Conservation (phyloP, 345 rosid species). For the Excoecaria cochinchinensis region DNA sequence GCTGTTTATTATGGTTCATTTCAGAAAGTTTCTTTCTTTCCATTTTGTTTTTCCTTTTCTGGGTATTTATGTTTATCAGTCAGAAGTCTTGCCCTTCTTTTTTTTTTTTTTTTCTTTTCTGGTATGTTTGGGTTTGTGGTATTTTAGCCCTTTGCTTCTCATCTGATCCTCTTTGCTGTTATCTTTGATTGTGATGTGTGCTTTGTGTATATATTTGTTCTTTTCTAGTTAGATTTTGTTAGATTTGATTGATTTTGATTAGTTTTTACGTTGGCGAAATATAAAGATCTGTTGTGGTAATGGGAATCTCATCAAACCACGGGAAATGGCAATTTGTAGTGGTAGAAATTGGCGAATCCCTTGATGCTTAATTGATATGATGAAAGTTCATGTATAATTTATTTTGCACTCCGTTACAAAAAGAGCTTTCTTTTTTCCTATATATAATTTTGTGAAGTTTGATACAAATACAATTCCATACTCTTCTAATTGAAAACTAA, state of each 20-base stretch:
- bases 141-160: neutral
- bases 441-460: neutral
- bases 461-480: neutral
- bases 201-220: neutral
- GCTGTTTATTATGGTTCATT: neutral
- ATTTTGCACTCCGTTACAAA: too few relatives aligned
- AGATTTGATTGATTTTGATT: neutral
- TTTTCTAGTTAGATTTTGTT: neutral
- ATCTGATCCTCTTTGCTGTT: neutral
- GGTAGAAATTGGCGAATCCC: neutral
- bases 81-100: too few relatives aligned
- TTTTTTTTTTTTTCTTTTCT: too few relatives aligned
- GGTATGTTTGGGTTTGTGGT: neutral
- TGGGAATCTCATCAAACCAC: neutral
- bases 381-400: neutral
- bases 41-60: neutral
- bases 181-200: neutral
- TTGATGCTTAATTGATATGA: neutral
- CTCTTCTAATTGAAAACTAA: conserved; percentile 1
- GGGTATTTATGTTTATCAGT: neutral
- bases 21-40: too few relatives aligned
- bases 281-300: neutral
- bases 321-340: neutral
- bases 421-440: too few relatives aligned
- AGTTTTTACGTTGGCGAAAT: neutral